phyloP scores from a whole-genome alignment of 768 basidiomycete species.

The Calocybe gangraenosa region DNA sequence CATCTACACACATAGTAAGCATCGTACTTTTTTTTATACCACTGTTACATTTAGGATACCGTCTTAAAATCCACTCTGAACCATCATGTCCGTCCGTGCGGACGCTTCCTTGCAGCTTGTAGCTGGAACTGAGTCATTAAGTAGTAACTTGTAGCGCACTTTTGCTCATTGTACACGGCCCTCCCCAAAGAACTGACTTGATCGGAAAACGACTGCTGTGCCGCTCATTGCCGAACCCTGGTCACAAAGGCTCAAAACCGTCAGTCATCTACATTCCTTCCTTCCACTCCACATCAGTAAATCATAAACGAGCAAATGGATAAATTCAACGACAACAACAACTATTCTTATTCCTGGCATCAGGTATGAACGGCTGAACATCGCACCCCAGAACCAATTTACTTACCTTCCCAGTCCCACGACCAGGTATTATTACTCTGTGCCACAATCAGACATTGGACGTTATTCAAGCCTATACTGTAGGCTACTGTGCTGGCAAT shows the following conservation, averaged over 20 bases:
- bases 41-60: constrained; percentile 22
- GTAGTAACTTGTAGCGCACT: no score
- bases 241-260: not conserved
- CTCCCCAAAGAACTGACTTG: no score
- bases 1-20: constrained; percentile 1
- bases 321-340: constrained; percentile 31
- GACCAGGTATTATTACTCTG: constrained; percentile 61
- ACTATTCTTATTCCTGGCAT: constrained; percentile 76
- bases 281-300: constrained; percentile 4
- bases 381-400: constrained; percentile 8
- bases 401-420: constrained; percentile 57
- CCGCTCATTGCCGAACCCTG: constrained; percentile 11
- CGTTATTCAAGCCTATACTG: constrained; percentile 10
- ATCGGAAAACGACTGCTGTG: no score
- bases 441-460: constrained; percentile 8
- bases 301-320: no score
- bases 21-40: constrained; percentile 16
- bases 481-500: constrained; percentile 76
- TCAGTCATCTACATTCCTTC: constrained; percentile 4
- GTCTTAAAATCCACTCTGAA: constrained; percentile 1
- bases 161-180: no score
- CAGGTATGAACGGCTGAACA: constrained; percentile 51
- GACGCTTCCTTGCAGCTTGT: not conserved
- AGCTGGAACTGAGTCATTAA: no score
- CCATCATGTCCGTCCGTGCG: not conserved